Evolutionary conservation across 2,329 filamentous ascomycete genomes (phyloP), one percentile per base, ranked within the genome.

Genomic region (Fusarium sp.): DNA sequence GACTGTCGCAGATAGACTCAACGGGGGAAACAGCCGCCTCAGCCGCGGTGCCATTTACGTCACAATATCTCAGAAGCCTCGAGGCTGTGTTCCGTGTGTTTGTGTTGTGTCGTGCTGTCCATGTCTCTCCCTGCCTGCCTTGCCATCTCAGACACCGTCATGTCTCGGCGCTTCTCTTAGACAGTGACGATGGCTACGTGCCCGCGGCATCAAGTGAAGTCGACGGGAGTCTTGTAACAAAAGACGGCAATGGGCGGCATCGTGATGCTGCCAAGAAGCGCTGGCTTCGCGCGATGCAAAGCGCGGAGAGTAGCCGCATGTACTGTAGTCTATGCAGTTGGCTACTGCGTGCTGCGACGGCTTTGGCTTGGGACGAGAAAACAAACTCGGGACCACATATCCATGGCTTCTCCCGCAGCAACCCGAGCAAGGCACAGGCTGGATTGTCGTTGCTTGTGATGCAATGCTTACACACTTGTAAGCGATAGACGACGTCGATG

Each of bases 1-100:
- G n/a, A 58, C 41, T 65, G 68, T 68, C 67, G 70, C 34, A 65
- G 23, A 27, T 43, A 11, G 23, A 41, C 25, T 59, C 30, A 39
- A 60, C 23, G 30, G 30, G 59, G 32, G 16, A 58, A 68, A 60
- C 41, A 64, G 56, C 61, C 66, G 59, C 50, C 32, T 60, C 52
- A 66, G 25, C 48, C 58, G 41, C 58, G 35, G 60, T 71, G 45
- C 60, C 48, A 72, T 71, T n/a, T 74, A 74, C 58, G 68, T 73
- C 75, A 72, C 41, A 54, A 37, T 41, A 56, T 64, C 57, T 25
- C 34, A 50, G 27, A 52, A n/a, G 35, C 18, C 30, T 35, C 20
- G n/a, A 54, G 35, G 25, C 57, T 70, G 27, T 35, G 16, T 32
- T 32, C 30, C 30, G 30, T 32, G 30, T 32, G 30, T 60, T 34